phyloP scores from a whole-genome alignment of 306 rosid genomes.

The Abrus precatorius region DNA sequence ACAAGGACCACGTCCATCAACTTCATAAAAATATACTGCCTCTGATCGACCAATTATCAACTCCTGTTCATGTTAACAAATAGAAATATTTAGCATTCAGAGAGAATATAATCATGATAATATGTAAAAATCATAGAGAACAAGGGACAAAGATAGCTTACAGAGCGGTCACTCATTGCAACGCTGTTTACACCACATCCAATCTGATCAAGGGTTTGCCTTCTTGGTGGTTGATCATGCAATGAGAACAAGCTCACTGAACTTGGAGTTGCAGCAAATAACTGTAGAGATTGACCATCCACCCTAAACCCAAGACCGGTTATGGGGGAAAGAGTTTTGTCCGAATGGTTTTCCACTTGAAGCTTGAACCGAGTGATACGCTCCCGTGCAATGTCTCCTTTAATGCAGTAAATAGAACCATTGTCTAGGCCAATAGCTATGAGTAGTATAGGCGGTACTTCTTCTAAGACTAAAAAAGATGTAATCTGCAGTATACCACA shows the following conservation, averaged over 20 bases:
- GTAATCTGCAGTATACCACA: conserved; percentile 75
- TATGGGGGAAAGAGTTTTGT: conserved; percentile 69
- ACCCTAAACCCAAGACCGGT: conserved; percentile 94
- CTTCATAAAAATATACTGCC: conserved; percentile 96
- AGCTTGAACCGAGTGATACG: conserved; percentile 93
- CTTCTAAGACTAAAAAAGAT: conserved; percentile 89
- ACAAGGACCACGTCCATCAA: conserved; percentile 99
- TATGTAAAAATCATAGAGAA: conserved; percentile 21
- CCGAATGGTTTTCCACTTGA: conserved; percentile 73
- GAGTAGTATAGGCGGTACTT: conserved; percentile 91
- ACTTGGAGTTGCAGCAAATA: conserved; percentile 87
- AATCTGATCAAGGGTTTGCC: conserved; percentile 97
- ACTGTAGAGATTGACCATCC: conserved; percentile 93
- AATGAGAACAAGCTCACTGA: conserved; percentile 85
- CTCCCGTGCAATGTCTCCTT: conserved; percentile 97
- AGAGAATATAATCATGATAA: conserved; percentile 14
- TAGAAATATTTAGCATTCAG: conserved; percentile 41
- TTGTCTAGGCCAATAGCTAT: conserved; percentile 93
- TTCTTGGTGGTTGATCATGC: conserved; percentile 81
- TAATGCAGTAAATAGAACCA: conserved; percentile 92
- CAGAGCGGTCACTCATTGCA: conserved; percentile 95
- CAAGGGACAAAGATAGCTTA: conserved; percentile 54
- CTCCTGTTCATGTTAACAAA: conserved; percentile 66
- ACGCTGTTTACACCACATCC: conserved; percentile 76
- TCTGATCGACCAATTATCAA: conserved; percentile 93